Percentiles rank a stretch among this genome's conserved stretches.
Conservation (phyloP, 345 rosid species). For the Citrus trifoliata region DNA sequence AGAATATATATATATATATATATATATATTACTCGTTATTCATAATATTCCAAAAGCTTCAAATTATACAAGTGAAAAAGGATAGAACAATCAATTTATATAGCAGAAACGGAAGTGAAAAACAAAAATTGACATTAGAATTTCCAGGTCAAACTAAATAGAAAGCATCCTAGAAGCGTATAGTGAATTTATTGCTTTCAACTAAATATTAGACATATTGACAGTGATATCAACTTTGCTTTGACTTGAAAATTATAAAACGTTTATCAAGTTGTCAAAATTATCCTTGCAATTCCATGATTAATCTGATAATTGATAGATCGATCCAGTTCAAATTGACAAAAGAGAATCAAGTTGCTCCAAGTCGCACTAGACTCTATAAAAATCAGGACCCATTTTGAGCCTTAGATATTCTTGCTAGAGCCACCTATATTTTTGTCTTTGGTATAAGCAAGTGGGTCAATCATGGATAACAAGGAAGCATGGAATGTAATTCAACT, state of each 20-base stretch:
- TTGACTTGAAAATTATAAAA: neutral
- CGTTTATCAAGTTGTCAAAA: neutral
- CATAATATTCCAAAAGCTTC: neutral
- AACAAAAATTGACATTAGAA: neutral
- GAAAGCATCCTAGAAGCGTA: neutral
- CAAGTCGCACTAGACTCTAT: neutral
- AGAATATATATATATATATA: no score
- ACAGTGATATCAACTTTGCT: neutral
- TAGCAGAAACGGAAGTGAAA: neutral
- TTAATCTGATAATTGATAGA: neutral
- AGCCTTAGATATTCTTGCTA: slow-evolving; percentile 3
- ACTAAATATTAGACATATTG: neutral
- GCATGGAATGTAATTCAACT: slow-evolving; percentile 14
- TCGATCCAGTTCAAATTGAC: neutral
- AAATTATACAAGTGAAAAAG: neutral
- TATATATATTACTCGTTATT: no score
- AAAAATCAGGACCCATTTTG: slow-evolving; percentile 11
- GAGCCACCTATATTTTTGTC: slow-evolving; percentile 15
- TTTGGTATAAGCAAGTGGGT: slow-evolving; percentile 25
- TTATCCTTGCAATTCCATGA: neutral
- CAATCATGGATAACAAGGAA: slow-evolving; percentile 9
- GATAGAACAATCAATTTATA: neutral
- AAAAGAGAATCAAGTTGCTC: neutral
- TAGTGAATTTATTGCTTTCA: neutral
- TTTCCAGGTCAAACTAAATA: neutral